Evolutionary conservation across 108 stramenopile species (phyloP), one percentile per base, ranked within the genome.

Genomic region (Discostella stelligeroides): DNA sequence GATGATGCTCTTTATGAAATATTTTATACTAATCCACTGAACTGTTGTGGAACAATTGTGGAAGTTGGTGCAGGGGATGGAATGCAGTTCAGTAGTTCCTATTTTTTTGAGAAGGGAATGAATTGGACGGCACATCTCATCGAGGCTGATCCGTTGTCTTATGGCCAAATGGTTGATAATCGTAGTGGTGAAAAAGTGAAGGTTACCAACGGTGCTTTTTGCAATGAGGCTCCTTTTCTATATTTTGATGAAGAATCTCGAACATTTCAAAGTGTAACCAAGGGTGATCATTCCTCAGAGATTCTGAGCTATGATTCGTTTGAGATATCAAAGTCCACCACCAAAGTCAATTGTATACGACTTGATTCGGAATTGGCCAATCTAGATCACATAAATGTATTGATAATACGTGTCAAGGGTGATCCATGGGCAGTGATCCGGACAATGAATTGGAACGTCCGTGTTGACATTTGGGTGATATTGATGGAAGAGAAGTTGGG

Each of bases 41-140:
- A 84, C 24, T 84, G 84, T 62, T 79, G 76, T 46, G 73, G 77
- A 10, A 73, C 73, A 15, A 77, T 84, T 34, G 69, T 84, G 5
- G 84, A 84, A 63, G 70, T 84, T 28, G 84, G 84, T 23, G 84
- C 80, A 12, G 77, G 70, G 1, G 73, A 84, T 41, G 84, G 84
- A 7, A 12, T 51, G 43, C 39, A 49, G 24, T 49, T 43, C 13
- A 72, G 70, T 24, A 38, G 37, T 1, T 79, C 77, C 0, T 72
- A 68, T 42, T 84, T 82, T 39, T 84, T 84, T 28, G 75, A 84
- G 55, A 38, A 75, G 29, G 80, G 65, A 40, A 69, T 84, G 68
- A 75, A 82, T 56, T 84, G 84, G 84, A 79, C 61, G 20, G 15
- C 75, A 15, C 60, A 81, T 30, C 51, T 84, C 0, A 75, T 73